Percentiles rank a stretch among this genome's conserved stretches.
Evolutionary conservation across 306 rosid genomes (phyloP).

Genomic region (Astragalus glycyphyllos): DNA sequence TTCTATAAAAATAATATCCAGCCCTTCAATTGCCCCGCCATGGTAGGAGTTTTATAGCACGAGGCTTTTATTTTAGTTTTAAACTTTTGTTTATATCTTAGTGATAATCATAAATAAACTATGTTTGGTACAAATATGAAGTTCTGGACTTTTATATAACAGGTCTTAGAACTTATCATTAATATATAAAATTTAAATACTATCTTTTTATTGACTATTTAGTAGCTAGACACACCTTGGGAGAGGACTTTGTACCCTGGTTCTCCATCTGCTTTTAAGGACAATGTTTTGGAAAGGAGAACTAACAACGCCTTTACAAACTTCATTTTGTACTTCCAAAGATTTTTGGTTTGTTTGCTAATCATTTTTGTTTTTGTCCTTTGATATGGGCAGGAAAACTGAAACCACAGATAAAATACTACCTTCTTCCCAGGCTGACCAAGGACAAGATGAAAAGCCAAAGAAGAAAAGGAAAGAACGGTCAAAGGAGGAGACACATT

Average conservation of each 20-base stretch:
- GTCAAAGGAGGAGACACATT: slow-evolving; percentile 13
- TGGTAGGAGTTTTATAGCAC: not conserved
- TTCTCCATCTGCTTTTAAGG: slow-evolving; percentile 7
- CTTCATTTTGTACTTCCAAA: slow-evolving; percentile 12
- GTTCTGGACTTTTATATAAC: not conserved
- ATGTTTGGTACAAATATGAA: slow-evolving; percentile 1
- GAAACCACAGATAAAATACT: slow-evolving; percentile 33
- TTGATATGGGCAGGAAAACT: slow-evolving; percentile 34
- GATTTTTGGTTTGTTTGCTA: slow-evolving; percentile 38
- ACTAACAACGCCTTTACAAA: slow-evolving; percentile 16
- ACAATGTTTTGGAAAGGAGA: slow-evolving; percentile 3
- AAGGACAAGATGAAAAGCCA: slow-evolving; percentile 37
- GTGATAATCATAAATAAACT: not conserved
- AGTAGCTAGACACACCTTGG: slow-evolving; percentile 7
- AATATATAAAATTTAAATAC: not conserved
- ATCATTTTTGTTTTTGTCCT: slow-evolving; percentile 16
- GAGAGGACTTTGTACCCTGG: not conserved
- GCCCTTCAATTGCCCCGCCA: not conserved
- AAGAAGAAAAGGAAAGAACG: slow-evolving; percentile 49
- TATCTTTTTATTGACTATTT: slow-evolving; percentile 3
- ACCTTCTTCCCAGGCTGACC: slow-evolving; percentile 39
- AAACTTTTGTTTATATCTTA: not conserved
- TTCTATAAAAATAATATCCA: not conserved
- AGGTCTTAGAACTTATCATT: not conserved
- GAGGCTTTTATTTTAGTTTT: not conserved